phyloP scores from a whole-genome alignment of 2,329 filamentous ascomycete species.

The Nectriaceae sp. region DNA sequence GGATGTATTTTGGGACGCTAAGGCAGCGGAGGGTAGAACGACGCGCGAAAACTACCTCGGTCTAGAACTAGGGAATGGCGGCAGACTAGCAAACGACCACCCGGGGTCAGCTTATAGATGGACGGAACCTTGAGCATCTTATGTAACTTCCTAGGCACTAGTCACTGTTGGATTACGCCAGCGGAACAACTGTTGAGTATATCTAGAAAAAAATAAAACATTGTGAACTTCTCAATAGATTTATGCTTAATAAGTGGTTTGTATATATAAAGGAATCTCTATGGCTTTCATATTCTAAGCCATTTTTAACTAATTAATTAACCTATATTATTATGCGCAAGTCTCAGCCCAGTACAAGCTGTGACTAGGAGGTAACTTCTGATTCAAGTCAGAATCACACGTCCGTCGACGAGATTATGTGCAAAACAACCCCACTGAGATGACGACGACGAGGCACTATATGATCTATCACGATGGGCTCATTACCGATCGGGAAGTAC shows the following conservation, averaged over 20 bases:
- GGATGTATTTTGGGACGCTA: conserved; percentile 8
- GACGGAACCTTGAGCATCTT: neutral
- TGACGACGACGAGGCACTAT: neutral
- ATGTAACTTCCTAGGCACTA: neutral
- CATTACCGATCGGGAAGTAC: neutral
- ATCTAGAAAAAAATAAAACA: neutral
- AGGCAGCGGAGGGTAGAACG: conserved; percentile 1
- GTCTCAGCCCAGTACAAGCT: neutral
- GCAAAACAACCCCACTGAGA: neutral
- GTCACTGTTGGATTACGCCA: neutral
- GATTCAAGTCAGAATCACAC: neutral
- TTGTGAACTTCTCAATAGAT: neutral
- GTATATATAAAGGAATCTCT: neutral
- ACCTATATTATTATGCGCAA: neutral
- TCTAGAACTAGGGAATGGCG: neutral
- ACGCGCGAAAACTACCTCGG: conserved; percentile 11
- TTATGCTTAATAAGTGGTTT: neutral
- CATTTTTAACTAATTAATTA: neutral
- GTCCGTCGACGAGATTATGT: neutral
- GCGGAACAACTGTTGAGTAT: neutral
- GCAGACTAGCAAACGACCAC: conserved; percentile 5
- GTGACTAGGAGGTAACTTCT: neutral
- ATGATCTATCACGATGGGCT: neutral
- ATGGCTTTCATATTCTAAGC: neutral
- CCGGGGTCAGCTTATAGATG: conserved; percentile 6